A percentile compares a stretch with the other conserved stretches of the same genome.
phyloP scores from a whole-genome alignment of 208 protist genomes.

The Wallacemonas collosoma region DNA sequence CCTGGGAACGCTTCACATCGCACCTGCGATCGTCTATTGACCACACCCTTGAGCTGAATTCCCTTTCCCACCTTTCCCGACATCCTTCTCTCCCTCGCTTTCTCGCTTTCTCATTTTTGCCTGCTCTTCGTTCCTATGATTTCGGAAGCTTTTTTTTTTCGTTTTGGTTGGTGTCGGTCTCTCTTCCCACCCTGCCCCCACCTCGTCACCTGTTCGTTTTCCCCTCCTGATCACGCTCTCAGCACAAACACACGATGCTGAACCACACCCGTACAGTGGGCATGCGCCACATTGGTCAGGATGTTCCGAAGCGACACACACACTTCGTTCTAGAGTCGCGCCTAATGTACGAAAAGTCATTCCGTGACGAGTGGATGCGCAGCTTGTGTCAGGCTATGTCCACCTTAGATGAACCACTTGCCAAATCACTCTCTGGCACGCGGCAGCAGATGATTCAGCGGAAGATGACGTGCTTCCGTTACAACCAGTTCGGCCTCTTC shows the following conservation, averaged over 20 bases:
- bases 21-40: too few relatives aligned
- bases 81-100: neutral
- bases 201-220: neutral
- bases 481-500: slow-evolving; percentile 92
- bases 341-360: slow-evolving; percentile 93
- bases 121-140: neutral
- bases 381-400: slow-evolving; percentile 78
- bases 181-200: too few relatives aligned
- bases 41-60: too few relatives aligned
- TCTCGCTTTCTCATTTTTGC: neutral
- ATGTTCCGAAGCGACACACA: slow-evolving; percentile 85
- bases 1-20: neutral
- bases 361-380: slow-evolving; percentile 88
- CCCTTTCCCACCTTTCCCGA: neutral
- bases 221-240: neutral
- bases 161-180: neutral
- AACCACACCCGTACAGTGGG: slow-evolving; percentile 26
- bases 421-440: slow-evolving; percentile 67
- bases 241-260: slow-evolving; percentile 35
- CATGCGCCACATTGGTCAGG: slow-evolving; percentile 88
- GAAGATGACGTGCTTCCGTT: slow-evolving; percentile 87
- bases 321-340: slow-evolving; percentile 86
- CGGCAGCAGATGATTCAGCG: slow-evolving; percentile 84
- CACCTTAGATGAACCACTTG: slow-evolving; percentile 77
- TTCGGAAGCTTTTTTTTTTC: neutral